Evolutionary conservation across 345 rosid species (phyloP).

Genomic region (Pugionium cornutum): DNA sequence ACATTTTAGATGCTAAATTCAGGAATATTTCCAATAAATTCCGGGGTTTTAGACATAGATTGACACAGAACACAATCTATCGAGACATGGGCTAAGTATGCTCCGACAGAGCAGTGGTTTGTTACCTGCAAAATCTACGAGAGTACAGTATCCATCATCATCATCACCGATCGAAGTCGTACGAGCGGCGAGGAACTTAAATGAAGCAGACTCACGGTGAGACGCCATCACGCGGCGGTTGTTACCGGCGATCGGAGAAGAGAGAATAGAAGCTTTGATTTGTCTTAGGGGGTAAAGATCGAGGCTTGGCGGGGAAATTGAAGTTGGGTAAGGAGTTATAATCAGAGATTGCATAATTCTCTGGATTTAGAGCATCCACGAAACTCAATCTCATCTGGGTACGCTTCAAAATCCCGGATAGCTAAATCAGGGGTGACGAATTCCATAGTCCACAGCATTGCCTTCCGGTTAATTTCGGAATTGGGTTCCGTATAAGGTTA

Average conservation of each 20-base stretch:
- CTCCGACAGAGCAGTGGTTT: slow-evolving; percentile 10
- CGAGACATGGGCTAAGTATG: slow-evolving; percentile 1
- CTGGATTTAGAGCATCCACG: slow-evolving; percentile 7
- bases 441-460: background rate
- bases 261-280: slow-evolving; percentile 14
- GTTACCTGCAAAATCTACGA: slow-evolving; percentile 40
- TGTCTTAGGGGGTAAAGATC: slow-evolving; percentile 19
- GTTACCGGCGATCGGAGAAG: slow-evolving; percentile 18
- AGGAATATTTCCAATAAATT: background rate
- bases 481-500: slow-evolving; percentile 16
- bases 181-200: slow-evolving; percentile 47
- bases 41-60: slow-evolving; percentile 1
- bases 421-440: background rate
- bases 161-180: slow-evolving; percentile 20
- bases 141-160: slow-evolving; percentile 40
- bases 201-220: slow-evolving; percentile 43
- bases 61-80: slow-evolving; percentile 6
- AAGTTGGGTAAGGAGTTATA: slow-evolving; percentile 29
- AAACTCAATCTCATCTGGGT: slow-evolving; percentile 24
- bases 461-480: slow-evolving; percentile 10
- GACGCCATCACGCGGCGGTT: slow-evolving; percentile 55
- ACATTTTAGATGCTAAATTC: slow-evolving; percentile 2
- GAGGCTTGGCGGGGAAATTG: slow-evolving; percentile 42
- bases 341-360: slow-evolving; percentile 33
- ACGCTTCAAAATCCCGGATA: slow-evolving; percentile 14